phyloP scores from a whole-genome alignment of 2,329 filamentous ascomycete species.

The Exutisphaerella laricina region DNA sequence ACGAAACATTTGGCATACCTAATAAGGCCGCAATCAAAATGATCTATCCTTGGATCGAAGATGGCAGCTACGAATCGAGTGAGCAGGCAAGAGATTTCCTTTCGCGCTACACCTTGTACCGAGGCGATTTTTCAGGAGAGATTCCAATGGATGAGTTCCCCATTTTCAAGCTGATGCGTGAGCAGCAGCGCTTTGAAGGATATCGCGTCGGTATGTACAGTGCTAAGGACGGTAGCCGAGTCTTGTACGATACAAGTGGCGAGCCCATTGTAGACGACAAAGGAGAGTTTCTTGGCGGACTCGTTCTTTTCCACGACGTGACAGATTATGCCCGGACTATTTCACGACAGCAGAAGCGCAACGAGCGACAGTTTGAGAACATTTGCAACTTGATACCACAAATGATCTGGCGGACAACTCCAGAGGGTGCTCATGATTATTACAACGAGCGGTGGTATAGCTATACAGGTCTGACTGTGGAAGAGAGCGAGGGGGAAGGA shows the following conservation, averaged over 20 bases:
- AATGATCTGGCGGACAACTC: conserved; percentile 62
- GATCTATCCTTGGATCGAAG: conserved; percentile 30
- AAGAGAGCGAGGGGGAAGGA: conserved; percentile 56
- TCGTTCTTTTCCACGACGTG: conserved; percentile 67
- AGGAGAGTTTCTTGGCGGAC: conserved; percentile 66
- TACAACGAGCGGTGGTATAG: conserved; percentile 67
- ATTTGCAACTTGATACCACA: conserved; percentile 61
- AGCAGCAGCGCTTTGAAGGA: conserved; percentile 54
- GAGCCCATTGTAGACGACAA: conserved; percentile 62
- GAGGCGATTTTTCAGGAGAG: conserved; percentile 58
- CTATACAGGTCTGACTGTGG: conserved; percentile 64
- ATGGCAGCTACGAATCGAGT: conserved; percentile 35
- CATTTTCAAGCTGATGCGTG: conserved; percentile 58
- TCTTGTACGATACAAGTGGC: conserved; percentile 61
- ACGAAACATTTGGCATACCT: conserved; percentile 66
- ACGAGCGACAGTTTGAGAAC: conserved; percentile 67
- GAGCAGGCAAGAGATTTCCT: conserved; percentile 48
- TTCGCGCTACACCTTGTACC: conserved; percentile 56
- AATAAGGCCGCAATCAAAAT: conserved; percentile 57
- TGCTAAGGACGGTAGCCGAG: conserved; percentile 45
- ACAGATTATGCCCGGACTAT: conserved; percentile 66
- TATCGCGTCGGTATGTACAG: conserved; percentile 60
- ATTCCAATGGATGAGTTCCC: conserved; percentile 59
- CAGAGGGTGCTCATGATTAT: conserved; percentile 64
- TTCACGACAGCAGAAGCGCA: conserved; percentile 61